phyloP scores from a whole-genome alignment of 495 filamentous ascomycete species.

The Daldinia loculata region DNA sequence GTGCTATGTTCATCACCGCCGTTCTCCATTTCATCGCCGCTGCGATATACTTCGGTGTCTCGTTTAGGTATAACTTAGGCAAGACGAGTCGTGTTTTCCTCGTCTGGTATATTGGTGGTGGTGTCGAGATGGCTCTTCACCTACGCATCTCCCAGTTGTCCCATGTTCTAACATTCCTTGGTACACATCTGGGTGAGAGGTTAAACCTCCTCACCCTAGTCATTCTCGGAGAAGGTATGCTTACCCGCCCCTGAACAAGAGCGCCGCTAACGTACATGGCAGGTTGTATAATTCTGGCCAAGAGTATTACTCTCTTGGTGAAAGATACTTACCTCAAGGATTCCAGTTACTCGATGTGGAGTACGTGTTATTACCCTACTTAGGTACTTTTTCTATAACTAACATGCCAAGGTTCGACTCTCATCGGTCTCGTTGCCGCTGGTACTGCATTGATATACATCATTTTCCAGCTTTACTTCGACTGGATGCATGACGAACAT shows the following conservation, averaged over 20 bases:
- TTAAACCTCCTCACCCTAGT: conserved; percentile 74
- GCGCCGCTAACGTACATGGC: not conserved
- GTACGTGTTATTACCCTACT: conserved; percentile 34
- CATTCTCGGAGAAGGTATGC: conserved; percentile 71
- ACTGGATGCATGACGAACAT: conserved; percentile 60
- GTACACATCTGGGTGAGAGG: conserved; percentile 71
- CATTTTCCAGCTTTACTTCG: conserved; percentile 76
- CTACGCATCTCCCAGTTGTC: conserved; percentile 64
- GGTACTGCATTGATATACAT: conserved; percentile 67
- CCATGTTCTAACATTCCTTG: conserved; percentile 67
- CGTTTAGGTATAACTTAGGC: conserved; percentile 43
- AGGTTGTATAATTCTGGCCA: conserved; percentile 41
- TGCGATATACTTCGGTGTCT: conserved; percentile 61
- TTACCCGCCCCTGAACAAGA: not conserved
- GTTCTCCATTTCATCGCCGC: conserved; percentile 53
- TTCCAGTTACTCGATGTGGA: conserved; percentile 49
- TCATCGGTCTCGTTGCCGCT: conserved; percentile 50
- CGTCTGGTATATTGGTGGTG: conserved; percentile 67
- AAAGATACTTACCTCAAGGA: conserved; percentile 51
- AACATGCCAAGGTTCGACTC: conserved; percentile 39
- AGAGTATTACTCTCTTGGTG: conserved; percentile 36
- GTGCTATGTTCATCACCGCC: conserved; percentile 51
- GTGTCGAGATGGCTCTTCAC: conserved; percentile 62
- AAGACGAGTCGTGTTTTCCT: conserved; percentile 54
- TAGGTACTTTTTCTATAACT: conserved; percentile 25